Evolutionary conservation across 2,329 filamentous ascomycete species (phyloP), one percentile per base, ranked within the genome.

Genomic region (Pseudomassariella vexata): DNA sequence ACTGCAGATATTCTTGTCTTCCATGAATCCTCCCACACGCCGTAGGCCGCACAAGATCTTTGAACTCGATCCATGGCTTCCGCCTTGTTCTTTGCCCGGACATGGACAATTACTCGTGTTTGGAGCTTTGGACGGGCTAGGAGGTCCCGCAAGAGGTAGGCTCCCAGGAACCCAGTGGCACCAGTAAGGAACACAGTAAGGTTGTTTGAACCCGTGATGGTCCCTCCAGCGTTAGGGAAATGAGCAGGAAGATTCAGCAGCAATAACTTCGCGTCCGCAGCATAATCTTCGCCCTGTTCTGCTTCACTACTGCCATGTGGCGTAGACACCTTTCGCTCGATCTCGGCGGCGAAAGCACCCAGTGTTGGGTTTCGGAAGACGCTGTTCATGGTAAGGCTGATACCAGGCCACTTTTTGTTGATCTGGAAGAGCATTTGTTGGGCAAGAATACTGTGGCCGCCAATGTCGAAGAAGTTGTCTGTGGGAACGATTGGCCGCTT

Each of bases 101-200:
- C 82, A 36, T 89, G 79, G 1, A 81, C 79, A 36, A 94, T 77
- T 8, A 94, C 68, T 43, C 73, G 79, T 10, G 76, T 63, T 12
- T 62, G 57, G 12, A 63, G 70, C 11, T 62, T 61, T 8, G 65
- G 62, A 16, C 82, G 68, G 23, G 73, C 72, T 2, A 95, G 68
- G 2, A 95, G 59, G 34, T 94, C 85, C 34, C 73, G 73, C 19
- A 94, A 64, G 9, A 95, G 66, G 50, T 88, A 94, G 0, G 85
- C 74, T 18, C 89, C 89, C 14, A 95, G 60, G 66, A 95, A 95
- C 3, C 89, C 89, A 5, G 89, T 95, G 4, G 85, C 87, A 25
- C 90, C 88, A 3, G 89, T 95, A 5, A 95, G 62, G 56, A 95
- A 84, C 9, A 92, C 69, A 0, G 81, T 87, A 20, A 65, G 47